Evolutionary conservation across 495 filamentous ascomycete species (phyloP).

Genomic region (Neurospora hispaniola): DNA sequence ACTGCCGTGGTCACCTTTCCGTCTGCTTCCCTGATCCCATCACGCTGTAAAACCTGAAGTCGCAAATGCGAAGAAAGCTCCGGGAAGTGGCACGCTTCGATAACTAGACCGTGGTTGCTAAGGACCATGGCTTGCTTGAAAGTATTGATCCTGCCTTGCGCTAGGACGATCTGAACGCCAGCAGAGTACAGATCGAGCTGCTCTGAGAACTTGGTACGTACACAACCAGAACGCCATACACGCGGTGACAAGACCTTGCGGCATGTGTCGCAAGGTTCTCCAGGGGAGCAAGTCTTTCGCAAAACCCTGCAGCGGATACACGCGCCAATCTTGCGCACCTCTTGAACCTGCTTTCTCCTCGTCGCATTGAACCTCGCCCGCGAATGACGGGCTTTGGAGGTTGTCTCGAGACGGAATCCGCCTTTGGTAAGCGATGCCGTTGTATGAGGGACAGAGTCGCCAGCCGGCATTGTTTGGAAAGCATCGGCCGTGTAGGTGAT

Average conservation of each 20-base stretch:
- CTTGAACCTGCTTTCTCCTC: conserved; percentile 68
- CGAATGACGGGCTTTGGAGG: conserved; percentile 27
- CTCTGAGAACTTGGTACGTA: conserved; percentile 63
- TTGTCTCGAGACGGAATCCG: conserved; percentile 33
- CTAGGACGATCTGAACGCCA: conserved; percentile 57
- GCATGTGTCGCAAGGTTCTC: conserved; percentile 74
- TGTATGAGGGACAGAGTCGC: conserved; percentile 8
- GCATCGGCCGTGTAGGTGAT: conserved; percentile 30
- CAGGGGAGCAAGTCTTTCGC: conserved; percentile 75
- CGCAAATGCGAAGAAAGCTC: conserved; percentile 43
- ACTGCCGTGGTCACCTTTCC: conserved; percentile 26
- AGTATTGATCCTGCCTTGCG: conserved; percentile 51
- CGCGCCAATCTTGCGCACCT: conserved; percentile 68
- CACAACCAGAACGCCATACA: conserved; percentile 71
- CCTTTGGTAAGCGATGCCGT: conserved; percentile 22
- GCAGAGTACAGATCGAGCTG: conserved; percentile 63
- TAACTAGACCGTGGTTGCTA: conserved; percentile 44
- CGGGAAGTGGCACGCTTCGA: conserved; percentile 61
- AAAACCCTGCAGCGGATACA: conserved; percentile 82
- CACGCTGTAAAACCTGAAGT: conserved; percentile 43
- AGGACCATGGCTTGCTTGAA: conserved; percentile 48
- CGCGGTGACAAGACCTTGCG: conserved; percentile 65
- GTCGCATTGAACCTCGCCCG: conserved; percentile 58
- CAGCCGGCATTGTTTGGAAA: conserved; percentile 13
- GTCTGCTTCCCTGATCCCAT: conserved; percentile 33